Evolutionary conservation across 768 basidiomycete genomes (phyloP).

Genomic region (Mrakia hoshinonis): DNA sequence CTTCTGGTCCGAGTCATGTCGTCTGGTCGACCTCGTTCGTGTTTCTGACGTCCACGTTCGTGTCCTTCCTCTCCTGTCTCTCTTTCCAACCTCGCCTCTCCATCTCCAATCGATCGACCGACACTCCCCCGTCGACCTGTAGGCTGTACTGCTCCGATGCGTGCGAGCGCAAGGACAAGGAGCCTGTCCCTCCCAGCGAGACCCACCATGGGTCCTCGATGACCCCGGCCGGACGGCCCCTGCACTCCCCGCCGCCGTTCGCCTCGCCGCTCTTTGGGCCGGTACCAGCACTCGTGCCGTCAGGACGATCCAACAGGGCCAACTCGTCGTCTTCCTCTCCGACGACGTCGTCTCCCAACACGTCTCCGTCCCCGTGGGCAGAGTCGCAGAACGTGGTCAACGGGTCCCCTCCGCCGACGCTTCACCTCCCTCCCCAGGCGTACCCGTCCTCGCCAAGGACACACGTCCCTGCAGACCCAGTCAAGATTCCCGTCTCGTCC

Average conservation of each 20-base stretch:
- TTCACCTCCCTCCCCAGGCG: slow-evolving; percentile 27
- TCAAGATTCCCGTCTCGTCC: slow-evolving; percentile 19
- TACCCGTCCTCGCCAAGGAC: slow-evolving; percentile 13
- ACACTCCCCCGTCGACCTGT: neutral
- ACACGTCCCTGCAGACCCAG: slow-evolving; percentile 13
- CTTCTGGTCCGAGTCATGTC: neutral
- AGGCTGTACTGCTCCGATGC: slow-evolving; percentile 26
- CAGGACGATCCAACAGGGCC: slow-evolving; percentile 6
- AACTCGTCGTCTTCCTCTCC: slow-evolving; percentile 22
- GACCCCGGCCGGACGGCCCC: slow-evolving; percentile 1
- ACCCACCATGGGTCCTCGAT: neutral
- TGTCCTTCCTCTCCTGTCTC: neutral
- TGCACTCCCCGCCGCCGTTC: slow-evolving; percentile 8
- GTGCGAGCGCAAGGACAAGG: slow-evolving; percentile 25
- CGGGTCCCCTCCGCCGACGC: slow-evolving; percentile 22
- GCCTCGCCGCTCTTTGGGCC: slow-evolving; percentile 24
- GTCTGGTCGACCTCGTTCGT: slow-evolving; percentile 7
- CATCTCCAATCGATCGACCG: too few species aligned
- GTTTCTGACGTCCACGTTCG: slow-evolving; percentile 16
- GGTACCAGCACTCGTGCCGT: slow-evolving; percentile 17
- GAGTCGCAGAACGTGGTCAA: slow-evolving; percentile 18
- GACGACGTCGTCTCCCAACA: slow-evolving; percentile 21
- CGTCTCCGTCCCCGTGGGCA: slow-evolving; percentile 23
- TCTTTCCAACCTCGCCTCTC: neutral
- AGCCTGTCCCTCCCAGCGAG: neutral